Evolutionary conservation across 1,284 basidiomycete genomes (phyloP).

Genomic region (Erythrobasidium hasegawianum): DNA sequence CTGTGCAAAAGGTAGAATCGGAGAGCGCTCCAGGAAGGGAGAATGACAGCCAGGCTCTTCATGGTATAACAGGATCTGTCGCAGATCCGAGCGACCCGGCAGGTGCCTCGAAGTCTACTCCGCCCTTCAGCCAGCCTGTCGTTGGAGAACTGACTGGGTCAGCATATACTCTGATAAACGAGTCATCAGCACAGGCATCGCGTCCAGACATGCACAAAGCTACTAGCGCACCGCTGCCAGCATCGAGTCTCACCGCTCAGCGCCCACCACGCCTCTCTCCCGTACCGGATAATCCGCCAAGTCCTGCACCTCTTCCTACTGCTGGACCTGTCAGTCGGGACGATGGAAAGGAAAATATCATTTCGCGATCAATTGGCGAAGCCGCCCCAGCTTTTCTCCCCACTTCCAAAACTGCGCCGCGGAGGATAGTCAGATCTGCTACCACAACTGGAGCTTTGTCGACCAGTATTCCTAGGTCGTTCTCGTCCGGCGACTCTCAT

Average conservation of each 20-base stretch:
- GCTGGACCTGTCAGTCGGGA: too few relatives aligned
- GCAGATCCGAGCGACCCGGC: too few relatives aligned
- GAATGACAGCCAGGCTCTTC: too few relatives aligned
- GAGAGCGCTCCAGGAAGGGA: background rate
- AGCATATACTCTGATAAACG: too few relatives aligned
- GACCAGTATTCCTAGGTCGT: slow-evolving; percentile 8
- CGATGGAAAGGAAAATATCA: background rate
- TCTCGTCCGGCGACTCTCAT: slow-evolving; percentile 17
- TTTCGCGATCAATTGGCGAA: background rate
- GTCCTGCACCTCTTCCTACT: background rate
- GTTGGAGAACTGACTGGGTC: background rate
- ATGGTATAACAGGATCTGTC: too few relatives aligned
- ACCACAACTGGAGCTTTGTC: background rate
- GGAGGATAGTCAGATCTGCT: slow-evolving; percentile 2
- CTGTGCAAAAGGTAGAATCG: background rate
- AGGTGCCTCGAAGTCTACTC: background rate
- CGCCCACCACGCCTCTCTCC: background rate
- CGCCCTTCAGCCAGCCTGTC: background rate
- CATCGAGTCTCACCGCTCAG: background rate
- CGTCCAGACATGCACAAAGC: background rate
- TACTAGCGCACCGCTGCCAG: background rate
- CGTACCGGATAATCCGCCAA: background rate
- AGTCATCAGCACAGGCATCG: background rate
- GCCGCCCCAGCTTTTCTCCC: slow-evolving; percentile 24
- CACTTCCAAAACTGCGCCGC: slow-evolving; percentile 1